Evolutionary conservation across 225 moss, liverwort and hornwort genomes (phyloP).

Genomic region (Rhytidiadelphus loreus): DNA sequence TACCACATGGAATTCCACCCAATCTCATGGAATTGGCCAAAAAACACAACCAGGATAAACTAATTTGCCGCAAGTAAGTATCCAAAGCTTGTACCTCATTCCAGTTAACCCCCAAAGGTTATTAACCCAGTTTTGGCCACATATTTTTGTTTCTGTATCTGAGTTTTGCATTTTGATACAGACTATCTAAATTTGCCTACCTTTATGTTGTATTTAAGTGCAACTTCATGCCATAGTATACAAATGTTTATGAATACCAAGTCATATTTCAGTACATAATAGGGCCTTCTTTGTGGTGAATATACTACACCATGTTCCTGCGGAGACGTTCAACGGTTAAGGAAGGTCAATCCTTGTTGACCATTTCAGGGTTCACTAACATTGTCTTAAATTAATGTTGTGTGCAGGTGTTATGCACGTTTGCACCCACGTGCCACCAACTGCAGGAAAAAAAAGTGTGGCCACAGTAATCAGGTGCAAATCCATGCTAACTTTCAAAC

Average conservation of each 20-base stretch:
- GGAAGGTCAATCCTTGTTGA: too few relatives aligned
- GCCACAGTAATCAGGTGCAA: constrained; percentile 65
- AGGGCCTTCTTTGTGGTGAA: not conserved
- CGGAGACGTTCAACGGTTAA: not conserved
- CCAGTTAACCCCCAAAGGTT: too few relatives aligned
- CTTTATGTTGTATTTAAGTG: too few relatives aligned
- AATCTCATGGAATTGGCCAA: constrained; percentile 71
- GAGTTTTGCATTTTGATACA: not conserved
- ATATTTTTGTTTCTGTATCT: not conserved
- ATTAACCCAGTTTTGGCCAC: not conserved
- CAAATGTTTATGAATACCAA: too few relatives aligned
- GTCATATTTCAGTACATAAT: not conserved
- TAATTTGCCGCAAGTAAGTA: constrained; percentile 71
- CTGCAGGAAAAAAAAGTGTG: constrained; percentile 80
- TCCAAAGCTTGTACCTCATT: not conserved
- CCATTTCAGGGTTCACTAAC: not conserved
- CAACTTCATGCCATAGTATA: not conserved
- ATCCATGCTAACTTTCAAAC: not conserved
- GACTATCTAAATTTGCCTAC: not conserved
- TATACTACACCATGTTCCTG: not conserved
- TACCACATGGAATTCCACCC: constrained; percentile 27
- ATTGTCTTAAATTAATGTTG: not conserved
- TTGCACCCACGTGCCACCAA: constrained; percentile 72
- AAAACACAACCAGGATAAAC: constrained; percentile 70
- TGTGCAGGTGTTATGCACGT: constrained; percentile 69